A percentile compares a stretch with the other conserved stretches of the same genome.
phyloP scores from a whole-genome alignment of 352 stramenopile genomes.

The Pythium aphanidermatum region DNA sequence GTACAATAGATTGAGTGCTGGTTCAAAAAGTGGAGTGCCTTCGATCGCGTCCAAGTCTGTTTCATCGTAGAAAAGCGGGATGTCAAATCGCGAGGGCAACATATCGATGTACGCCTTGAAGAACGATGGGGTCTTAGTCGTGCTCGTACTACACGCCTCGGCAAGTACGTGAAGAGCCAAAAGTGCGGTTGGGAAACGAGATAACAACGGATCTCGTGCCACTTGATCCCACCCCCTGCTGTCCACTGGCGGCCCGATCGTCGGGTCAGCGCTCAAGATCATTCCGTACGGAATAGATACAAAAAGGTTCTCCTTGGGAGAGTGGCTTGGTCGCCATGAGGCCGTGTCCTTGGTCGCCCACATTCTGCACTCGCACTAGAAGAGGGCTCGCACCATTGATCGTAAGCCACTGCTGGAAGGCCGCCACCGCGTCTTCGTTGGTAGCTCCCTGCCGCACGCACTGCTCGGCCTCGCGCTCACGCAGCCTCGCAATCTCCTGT shows the following conservation, averaged over 20 bases:
- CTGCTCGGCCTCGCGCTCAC: slow-evolving; percentile 15
- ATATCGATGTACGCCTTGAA: slow-evolving; percentile 42
- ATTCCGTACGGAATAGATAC: slow-evolving; percentile 31
- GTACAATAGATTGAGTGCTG: slow-evolving; percentile 41
- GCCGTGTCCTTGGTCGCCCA: slow-evolving; percentile 24
- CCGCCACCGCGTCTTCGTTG: slow-evolving; percentile 9
- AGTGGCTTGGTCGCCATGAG: slow-evolving; percentile 23
- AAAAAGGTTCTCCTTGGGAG: slow-evolving; percentile 21
- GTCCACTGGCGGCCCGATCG: slow-evolving; percentile 12
- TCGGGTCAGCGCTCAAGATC: slow-evolving; percentile 21
- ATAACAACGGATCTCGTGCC: slow-evolving; percentile 28
- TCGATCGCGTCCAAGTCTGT: slow-evolving; percentile 37
- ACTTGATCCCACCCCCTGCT: slow-evolving; percentile 21
- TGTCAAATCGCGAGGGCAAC: slow-evolving; percentile 33
- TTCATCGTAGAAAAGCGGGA: slow-evolving; percentile 43
- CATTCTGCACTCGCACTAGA: slow-evolving; percentile 17
- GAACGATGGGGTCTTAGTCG: slow-evolving; percentile 15
- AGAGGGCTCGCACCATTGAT: slow-evolving; percentile 1
- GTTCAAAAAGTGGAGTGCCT: slow-evolving; percentile 29
- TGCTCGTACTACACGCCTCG: slow-evolving; percentile 16
- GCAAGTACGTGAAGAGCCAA: slow-evolving; percentile 36
- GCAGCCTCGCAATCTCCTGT: slow-evolving; percentile 23
- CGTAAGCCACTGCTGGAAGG: slow-evolving; percentile 30
- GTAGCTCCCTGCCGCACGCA: slow-evolving; percentile 13
- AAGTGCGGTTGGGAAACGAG: slow-evolving; percentile 32